Base-by-base conservation (phyloP, 2,329 filamentous ascomycete genomes). In the Hawksworthiomyces lignivorus region DNA sequence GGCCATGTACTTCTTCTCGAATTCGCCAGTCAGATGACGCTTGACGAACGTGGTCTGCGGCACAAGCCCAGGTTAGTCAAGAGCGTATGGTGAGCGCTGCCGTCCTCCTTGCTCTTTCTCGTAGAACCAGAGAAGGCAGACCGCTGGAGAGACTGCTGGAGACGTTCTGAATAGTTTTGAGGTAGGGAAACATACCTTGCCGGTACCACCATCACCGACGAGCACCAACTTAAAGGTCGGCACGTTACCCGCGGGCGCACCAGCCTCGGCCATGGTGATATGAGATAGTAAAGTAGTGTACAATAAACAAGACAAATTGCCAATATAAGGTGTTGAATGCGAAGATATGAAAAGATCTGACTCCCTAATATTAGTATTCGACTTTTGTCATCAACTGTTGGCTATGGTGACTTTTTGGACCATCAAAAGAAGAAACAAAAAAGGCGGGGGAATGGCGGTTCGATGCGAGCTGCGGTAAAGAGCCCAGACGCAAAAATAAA, bases 41-140 rank as follows among this genome's bases (percentile, higher is more conserved):
- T 98, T 98, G 78, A 98, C 92, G 71, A 98, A 98, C 65, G 92
- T 98, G 67, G 92, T 98, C 92, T 98, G n/a, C n/a, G n/a, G n/a
- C n/a, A n/a, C n/a, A n/a, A n/a, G n/a, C n/a, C n/a, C n/a, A n/a
- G n/a, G n/a, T n/a, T n/a, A n/a, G n/a, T n/a, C n/a, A n/a, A n/a
- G n/a, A n/a, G n/a, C n/a, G n/a, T n/a, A n/a, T n/a, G n/a, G n/a
- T n/a, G n/a, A n/a, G n/a, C n/a, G n/a, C n/a, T n/a, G n/a, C n/a
- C n/a, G n/a, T n/a, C n/a, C n/a, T n/a, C n/a, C n/a, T n/a, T n/a
- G n/a, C n/a, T n/a, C n/a, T n/a, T n/a, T n/a, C n/a, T n/a, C n/a
- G n/a, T n/a, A n/a, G n/a, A 63, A 24, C 22, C 5, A 17, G 36
- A 17, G 29, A 31, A 20, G 20, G 33, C 22, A 31, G 5, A 17